Evolutionary conservation across 2,329 filamentous ascomycete genomes (phyloP), one percentile per base, ranked within the genome.

Genomic region (Aspergillus transmontanensis): DNA sequence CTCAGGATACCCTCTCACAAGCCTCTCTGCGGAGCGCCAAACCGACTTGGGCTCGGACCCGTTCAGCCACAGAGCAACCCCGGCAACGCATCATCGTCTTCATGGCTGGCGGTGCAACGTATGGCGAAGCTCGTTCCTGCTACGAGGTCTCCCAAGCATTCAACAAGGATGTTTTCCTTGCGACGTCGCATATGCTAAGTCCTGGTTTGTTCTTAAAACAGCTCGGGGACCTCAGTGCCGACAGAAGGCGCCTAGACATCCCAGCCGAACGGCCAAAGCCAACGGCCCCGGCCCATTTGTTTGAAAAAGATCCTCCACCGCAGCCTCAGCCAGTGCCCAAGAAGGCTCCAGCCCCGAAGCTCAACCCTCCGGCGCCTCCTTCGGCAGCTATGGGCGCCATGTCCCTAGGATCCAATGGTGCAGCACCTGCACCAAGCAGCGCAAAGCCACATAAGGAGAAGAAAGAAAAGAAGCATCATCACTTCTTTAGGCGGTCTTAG

Each of bases 71-170:
- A 63, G 87, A 84, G 64, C 94, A 98, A 75, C 96, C 94, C 68
- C 88, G 90, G 59, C 95, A 99, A 76, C 89, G 95, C 58, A 86
- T 98, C 59, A 91, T 99, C 63, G 89, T 98, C 19, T 98, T 97
- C 76, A 90, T 98, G 85, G 95, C 94, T 1, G 95, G 95, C 55
- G 95, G 95, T 51, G 95, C 95, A 23, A 98, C 95, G 0, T 97
- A 94, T 76, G 93, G 92, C 6, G 95, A 99, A 79, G 86, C 92
- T 36, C 88, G 95, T 32, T 86, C 89, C 14, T 99, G 95, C 80
- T 98, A 98, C 75, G 93, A 97, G 72, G 82, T 94, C 30, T 90
- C 92, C 2, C 85, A 89, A 58, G 82, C 88, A 57, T 88, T 88
- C 54, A 88, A 87, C 58, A 88, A 90, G 67, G 95, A 99, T 70